A percentile compares a stretch with the other conserved stretches of the same genome.
Evolutionary conservation across 352 stramenopile species (phyloP).

Genomic region (Sclerospora graminicola): DNA sequence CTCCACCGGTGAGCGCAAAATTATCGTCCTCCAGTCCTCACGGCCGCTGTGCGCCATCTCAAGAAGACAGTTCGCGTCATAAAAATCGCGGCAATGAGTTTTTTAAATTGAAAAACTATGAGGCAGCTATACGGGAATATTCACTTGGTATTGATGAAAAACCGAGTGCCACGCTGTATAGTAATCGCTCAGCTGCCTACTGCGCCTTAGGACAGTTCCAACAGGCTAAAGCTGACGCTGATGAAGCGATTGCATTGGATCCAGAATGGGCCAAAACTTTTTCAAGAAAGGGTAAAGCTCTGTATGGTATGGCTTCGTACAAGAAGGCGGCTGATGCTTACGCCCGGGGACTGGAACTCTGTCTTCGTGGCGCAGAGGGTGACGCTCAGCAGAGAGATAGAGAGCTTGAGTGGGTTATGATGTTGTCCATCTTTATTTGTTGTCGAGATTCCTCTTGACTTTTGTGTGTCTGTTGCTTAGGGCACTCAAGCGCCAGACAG

Average conservation of each 20-base stretch:
- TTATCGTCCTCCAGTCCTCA: conserved; percentile 45
- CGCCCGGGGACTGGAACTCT: conserved; percentile 54
- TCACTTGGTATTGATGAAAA: conserved; percentile 38
- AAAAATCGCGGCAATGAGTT: conserved; percentile 59
- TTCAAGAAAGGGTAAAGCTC: conserved; percentile 71
- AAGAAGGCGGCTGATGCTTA: conserved; percentile 66
- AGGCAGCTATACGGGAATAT: conserved; percentile 47
- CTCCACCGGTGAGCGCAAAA: conserved; percentile 21
- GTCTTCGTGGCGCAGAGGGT: conserved; percentile 49
- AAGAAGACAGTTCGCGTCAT: conserved; percentile 52
- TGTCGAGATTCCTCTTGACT: background rate
- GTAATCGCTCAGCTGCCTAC: conserved; percentile 71
- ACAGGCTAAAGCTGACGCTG: conserved; percentile 40
- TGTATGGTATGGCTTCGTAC: conserved; percentile 57
- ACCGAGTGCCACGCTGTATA: conserved; percentile 59
- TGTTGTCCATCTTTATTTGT: background rate
- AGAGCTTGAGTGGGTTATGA: conserved; percentile 49
- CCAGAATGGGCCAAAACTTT: conserved; percentile 62
- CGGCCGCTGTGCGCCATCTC: conserved; percentile 50
- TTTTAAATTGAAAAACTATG: conserved; percentile 51
- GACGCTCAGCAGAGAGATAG: conserved; percentile 61
- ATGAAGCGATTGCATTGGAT: conserved; percentile 50
- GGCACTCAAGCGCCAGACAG: conserved; percentile 54
- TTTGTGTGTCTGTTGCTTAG: conserved; percentile 11
- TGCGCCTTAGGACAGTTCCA: conserved; percentile 49